Evolutionary conservation across 2,329 filamentous ascomycete species (phyloP).

Genomic region (Corinectria fuckeliana): DNA sequence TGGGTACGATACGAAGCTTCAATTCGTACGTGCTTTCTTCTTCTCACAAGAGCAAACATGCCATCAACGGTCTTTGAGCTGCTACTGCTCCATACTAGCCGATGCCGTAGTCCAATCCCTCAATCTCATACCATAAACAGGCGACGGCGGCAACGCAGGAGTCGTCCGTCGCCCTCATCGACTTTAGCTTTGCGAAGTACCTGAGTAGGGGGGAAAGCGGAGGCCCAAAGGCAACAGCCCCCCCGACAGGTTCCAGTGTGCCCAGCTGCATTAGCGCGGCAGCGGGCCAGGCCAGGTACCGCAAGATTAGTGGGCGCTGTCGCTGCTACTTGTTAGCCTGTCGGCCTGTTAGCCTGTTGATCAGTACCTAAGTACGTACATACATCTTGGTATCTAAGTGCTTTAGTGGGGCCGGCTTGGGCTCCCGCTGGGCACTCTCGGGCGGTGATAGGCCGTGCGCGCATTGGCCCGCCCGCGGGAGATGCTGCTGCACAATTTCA

Average conservation of each 20-base stretch:
- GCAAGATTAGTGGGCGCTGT: constrained; percentile 21
- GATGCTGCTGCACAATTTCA: constrained; percentile 4
- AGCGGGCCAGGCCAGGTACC: constrained; percentile 25
- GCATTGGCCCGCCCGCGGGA: neutral
- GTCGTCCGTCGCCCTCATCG: neutral
- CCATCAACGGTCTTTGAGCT: neutral
- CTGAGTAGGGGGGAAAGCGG: constrained; percentile 3
- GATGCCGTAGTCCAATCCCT: neutral
- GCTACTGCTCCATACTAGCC: neutral
- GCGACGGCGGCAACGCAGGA: neutral
- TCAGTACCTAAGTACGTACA: too few relatives aligned
- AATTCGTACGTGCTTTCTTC: neutral
- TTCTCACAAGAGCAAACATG: neutral
- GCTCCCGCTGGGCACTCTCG: constrained; percentile 1
- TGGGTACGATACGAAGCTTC: neutral
- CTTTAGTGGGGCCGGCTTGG: neutral
- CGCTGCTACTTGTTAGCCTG: constrained; percentile 26
- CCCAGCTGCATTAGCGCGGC: constrained; percentile 32
- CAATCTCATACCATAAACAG: neutral
- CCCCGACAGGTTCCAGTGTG: constrained; percentile 10
- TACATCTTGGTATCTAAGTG: neutral
- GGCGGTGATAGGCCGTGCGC: constrained; percentile 3
- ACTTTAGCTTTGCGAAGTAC: neutral
- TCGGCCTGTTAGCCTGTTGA: too few relatives aligned
- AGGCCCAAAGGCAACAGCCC: neutral